These are phyloP conservation scores for Discostella pseudostelligera DNA, from an alignment of 108 stramenopile genomes.

Conservation along the genomic window DNA sequence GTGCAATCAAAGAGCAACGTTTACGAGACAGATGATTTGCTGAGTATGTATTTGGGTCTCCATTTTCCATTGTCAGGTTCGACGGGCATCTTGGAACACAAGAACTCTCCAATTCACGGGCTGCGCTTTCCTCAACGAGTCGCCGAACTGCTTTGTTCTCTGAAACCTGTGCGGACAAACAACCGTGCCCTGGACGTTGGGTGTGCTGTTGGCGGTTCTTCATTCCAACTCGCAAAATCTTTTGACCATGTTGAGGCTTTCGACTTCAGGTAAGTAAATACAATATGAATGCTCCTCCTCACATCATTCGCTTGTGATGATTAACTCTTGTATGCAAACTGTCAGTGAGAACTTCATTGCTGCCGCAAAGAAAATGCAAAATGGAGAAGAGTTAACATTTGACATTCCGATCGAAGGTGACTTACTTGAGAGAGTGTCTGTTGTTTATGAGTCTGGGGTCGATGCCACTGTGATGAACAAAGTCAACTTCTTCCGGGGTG, in stretches of 20 bases:
- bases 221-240: conserved; percentile 81
- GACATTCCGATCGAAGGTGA: conserved; percentile 80
- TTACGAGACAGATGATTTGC: conserved; percentile 69
- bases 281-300: neutral
- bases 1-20: conserved; percentile 42
- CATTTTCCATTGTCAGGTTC: conserved; percentile 69
- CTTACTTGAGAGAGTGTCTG: conserved; percentile 59
- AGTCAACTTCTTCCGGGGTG: conserved; percentile 84
- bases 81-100: conserved; percentile 60
- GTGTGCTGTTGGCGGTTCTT: conserved; percentile 90
- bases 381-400: conserved; percentile 61
- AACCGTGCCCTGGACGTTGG: conserved; percentile 83
- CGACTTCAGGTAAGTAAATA: conserved; percentile 68
- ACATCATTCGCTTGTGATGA: no score
- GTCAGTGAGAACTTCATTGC: conserved; percentile 68
- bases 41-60: conserved; percentile 82
- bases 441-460: conserved; percentile 61
- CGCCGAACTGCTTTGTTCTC: conserved; percentile 49
- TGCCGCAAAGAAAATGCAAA: conserved; percentile 80
- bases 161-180: conserved; percentile 53
- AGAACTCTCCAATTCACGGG: conserved; percentile 61
- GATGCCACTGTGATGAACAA: conserved; percentile 47
- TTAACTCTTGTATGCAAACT: neutral
- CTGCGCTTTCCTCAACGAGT: conserved; percentile 72
- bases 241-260: conserved; percentile 91